Base-by-base conservation (phyloP, 768 basidiomycete species). In the Russula lepida region DNA sequence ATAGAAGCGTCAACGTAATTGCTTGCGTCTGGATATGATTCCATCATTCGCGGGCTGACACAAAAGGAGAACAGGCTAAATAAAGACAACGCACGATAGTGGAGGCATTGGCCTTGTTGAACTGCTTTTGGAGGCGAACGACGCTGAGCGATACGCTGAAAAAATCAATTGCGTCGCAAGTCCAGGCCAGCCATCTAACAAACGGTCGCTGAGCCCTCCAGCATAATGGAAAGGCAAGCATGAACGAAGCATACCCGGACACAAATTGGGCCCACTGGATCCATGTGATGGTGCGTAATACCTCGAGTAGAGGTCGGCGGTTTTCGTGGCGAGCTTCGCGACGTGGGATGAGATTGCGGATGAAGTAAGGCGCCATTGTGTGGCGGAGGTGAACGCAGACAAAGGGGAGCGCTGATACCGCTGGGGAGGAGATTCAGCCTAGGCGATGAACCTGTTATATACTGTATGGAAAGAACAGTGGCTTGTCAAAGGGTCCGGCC, bases 1-100 rank as follows among this genome's bases (percentile, higher is more conserved):
- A 89, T 21, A 98, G 81, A 2, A 98, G 78, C 0, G 95, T 97
- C 51, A 98, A 79, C 8, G 95, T 97, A 70, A 98, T 94, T 6
- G 91, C 81, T 23, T 85, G 84, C 51, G 90, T 89, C 79, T 80
- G 58, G 41, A 50, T n/a, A 25, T 1, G 7, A 19, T 19, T 15
- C 33, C 25, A 32, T 56, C 53, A 52, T 47, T 30, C 27, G 15
- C 46, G 17, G 17, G n/a, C 19, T 9, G 9, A 17, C 4, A 8
- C 17, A 48, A 30, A 28, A 8, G 17, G 56, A 15, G 19, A 51
- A 15, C 53, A 30, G 27, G 25, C 27, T 7, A 13, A 59, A 52
- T 17, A 25, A 51, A 25, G 47, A 35, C 9, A 47, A 67, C 74
- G 64, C 53, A 80, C 79, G 39, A 89, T 82, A 37, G 74, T 68